Evolutionary conservation across 352 stramenopile genomes (phyloP), one percentile per base, ranked within the genome.

Genomic region (Phytophthora hibernalis): DNA sequence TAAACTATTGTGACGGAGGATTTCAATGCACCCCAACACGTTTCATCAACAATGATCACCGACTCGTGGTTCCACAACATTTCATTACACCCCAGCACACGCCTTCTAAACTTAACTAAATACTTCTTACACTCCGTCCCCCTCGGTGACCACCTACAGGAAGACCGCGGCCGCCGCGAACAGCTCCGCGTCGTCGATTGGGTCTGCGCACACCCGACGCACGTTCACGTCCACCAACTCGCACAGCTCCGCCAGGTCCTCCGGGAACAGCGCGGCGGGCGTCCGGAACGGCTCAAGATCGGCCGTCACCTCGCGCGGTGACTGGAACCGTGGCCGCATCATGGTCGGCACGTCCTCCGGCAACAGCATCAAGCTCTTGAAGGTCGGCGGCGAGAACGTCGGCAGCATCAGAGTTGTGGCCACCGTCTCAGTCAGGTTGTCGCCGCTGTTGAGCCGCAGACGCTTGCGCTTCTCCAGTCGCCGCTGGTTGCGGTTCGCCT

Each of bases 401-500:
- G 57, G 40, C 55, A 68, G 52, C 33, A 61, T 43, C 37, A 28
- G 24, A 28, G 24, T 28, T 5, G 24, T 28, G 24, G n/a, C n/a
- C 47, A 16, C 28, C 8, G 31, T 28, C 40, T 35, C 37, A 4
- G 7, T 1, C 11, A 54, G 37, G 47, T 37, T 47, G 37, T 16
- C 38, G 55, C 30, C 52, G 42, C 31, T 63, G 63, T 61, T 58
- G 33, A 63, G 21, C 1, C 66, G 65, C 52, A 81, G 48, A 7
- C 67, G 62, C 55, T 77, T 70, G 42, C 71, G 71, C 52, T 80
- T 80, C 61, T 84, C 83, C 26, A 78, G 54, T 16, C 80, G 74
- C 13, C 80, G 72, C 45, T 91, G 80, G 56, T 83, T 84, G 21
- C 76, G 67, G 55, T 89, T 91, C 42, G 83, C 83, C 53, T 80